Conservation (phyloP, 441 rosid genomes). For the Brassica balearica region DNA sequence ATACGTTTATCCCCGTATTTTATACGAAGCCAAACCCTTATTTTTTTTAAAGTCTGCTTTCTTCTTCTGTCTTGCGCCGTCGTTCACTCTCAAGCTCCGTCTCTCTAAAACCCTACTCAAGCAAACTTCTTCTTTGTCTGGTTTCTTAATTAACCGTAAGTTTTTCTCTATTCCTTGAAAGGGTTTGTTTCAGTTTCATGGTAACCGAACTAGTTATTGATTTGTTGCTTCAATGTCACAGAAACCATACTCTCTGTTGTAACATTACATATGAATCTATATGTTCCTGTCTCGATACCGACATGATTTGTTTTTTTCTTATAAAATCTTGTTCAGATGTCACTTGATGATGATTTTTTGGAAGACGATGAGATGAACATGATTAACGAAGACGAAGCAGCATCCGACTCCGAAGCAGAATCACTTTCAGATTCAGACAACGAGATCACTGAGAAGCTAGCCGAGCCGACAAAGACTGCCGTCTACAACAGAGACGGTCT, state of each 20-base stretch:
- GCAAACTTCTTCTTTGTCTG: too few relatives aligned
- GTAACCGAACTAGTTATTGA: too few relatives aligned
- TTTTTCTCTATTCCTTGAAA: too few relatives aligned
- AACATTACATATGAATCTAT: neutral
- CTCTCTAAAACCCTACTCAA: too few relatives aligned
- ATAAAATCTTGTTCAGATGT: constrained; percentile 29
- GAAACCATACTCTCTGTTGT: neutral
- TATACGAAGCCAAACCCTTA: too few relatives aligned
- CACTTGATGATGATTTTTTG: constrained; percentile 45
- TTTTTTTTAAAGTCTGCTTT: too few relatives aligned
- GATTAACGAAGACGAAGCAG: neutral
- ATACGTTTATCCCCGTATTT: too few relatives aligned
- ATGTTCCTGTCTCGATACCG: neutral
- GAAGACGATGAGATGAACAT: constrained; percentile 51
- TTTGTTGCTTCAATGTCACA: too few relatives aligned
- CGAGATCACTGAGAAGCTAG: neutral
- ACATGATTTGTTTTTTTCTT: neutral
- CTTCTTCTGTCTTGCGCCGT: too few relatives aligned
- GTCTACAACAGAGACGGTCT: constrained; percentile 67
- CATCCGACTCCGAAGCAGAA: constrained; percentile 2
- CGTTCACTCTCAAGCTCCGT: too few relatives aligned
- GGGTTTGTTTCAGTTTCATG: too few relatives aligned
- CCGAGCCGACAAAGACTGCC: constrained; percentile 42
- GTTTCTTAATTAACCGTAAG: too few relatives aligned
- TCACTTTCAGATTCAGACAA: constrained; percentile 1